Base-by-base conservation (phyloP, 192 early-diverging fungal species). In the Coemansia sp. region DNA sequence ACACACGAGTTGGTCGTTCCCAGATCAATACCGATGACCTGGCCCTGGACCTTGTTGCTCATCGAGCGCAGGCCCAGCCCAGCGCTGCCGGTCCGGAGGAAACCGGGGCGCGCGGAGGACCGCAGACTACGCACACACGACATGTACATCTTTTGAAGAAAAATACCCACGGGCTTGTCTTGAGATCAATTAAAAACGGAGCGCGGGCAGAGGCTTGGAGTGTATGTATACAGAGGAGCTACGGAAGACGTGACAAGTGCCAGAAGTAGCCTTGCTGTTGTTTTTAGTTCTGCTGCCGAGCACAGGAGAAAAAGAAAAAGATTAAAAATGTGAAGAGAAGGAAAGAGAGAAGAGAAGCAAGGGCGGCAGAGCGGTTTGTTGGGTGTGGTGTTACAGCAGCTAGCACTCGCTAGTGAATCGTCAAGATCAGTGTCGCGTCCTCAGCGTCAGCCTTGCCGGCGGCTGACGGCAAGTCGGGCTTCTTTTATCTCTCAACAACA, bases 1-100 rank as follows among this genome's bases (percentile, higher is more conserved):
- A 99, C 97, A 69, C 97, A 99, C n/a, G 95, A 97, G 85, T 99
- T 97, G 61, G 97, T 99, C 23, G 97, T 99, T 39, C 97, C 97
- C 54, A 99, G 81, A 85, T 99, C 97, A 62, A 99, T 95, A 72
- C 97, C 97, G 58, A 99, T 94, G 31, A 98, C 93, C 46, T 75
- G 70, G 42, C 87, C 87, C 63, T 85, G 78, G 6, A 86, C 85
- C 76, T 86, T 86, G 73, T 53, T 63, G 68, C 79, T 80, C 71
- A 76, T 76, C 50, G 61, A 58, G 22, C 78, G 78, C 38, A 66
- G 14, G 56, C 62, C 49, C 35, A 58, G 60, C 4, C 25, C 29
- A 18, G 31, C 56, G 31, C 29, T 10, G 59, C 19, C 42, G 40
- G 52, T 36, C 50, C 39, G 60, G 19, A 68, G 40, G 51, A 68